Percentiles rank a stretch among this genome's conserved stretches.
Conservation (phyloP, 208 protist genomes). For the Acanthamoeba sp. region DNA sequence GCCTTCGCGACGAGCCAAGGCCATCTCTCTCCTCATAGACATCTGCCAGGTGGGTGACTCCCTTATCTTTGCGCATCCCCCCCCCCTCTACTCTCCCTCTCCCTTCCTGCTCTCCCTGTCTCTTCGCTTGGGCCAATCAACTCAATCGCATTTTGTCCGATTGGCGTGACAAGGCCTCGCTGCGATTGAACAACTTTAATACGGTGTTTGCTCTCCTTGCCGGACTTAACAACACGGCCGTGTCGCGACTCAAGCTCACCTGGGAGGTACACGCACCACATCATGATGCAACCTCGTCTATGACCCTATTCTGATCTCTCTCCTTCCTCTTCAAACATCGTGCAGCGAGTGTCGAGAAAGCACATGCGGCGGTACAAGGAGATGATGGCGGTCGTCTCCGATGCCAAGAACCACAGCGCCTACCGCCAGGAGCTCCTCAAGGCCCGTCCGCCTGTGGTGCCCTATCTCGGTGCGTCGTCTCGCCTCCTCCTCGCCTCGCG, state of each 20-base stretch:
- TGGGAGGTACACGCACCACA: too few species aligned
- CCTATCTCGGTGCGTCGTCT: background rate
- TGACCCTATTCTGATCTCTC: too few species aligned
- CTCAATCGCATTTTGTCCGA: too few species aligned
- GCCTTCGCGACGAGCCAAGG: slow-evolving; percentile 7
- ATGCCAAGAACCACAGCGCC: slow-evolving; percentile 35
- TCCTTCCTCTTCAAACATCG: too few species aligned
- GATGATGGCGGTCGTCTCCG: slow-evolving; percentile 33
- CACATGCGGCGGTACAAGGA: slow-evolving; percentile 23
- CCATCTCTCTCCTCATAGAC: slow-evolving; percentile 9
- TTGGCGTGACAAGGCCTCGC: background rate
- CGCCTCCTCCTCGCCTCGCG: background rate
- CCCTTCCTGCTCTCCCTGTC: too few species aligned
- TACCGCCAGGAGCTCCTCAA: slow-evolving; percentile 42
- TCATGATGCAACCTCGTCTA: too few species aligned
- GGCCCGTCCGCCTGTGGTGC: slow-evolving; percentile 30
- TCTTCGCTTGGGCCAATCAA: too few species aligned
- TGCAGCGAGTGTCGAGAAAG: background rate
- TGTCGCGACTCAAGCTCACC: slow-evolving; percentile 22
- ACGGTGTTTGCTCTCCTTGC: slow-evolving; percentile 39
- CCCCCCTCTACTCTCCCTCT: background rate
- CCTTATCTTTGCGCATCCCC: background rate
- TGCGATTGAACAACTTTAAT: slow-evolving; percentile 44
- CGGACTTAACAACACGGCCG: slow-evolving; percentile 57
- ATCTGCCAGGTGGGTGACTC: slow-evolving; percentile 43